Evolutionary conservation across 139 green algal genomes (phyloP).

Genomic region (Chlamydomonas incerta): DNA sequence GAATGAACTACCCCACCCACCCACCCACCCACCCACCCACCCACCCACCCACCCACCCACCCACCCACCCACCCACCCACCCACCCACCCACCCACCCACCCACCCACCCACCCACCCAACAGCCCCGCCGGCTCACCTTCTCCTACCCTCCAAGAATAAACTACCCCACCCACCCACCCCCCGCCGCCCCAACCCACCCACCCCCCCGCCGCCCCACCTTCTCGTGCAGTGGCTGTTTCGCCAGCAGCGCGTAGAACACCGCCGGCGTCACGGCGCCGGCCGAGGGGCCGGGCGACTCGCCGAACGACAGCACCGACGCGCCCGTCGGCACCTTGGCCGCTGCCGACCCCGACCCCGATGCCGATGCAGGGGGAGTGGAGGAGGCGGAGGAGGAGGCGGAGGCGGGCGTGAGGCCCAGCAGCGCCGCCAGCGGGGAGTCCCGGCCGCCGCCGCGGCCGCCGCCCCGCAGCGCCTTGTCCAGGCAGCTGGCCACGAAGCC

Average conservation of each 20-base stretch:
- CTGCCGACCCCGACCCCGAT: not conserved
- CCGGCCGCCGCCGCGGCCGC: not conserved
- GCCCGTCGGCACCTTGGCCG: not conserved
- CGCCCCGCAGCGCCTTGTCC: conserved; percentile 7
- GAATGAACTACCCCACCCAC: no score
- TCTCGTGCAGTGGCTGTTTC: conserved; percentile 16
- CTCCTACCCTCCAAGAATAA: not conserved
- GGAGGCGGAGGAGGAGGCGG: not conserved
- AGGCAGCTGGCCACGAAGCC: not conserved
- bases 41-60: no score
- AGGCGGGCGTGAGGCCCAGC: not conserved
- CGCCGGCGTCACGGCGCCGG: not conserved
- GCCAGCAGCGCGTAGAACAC: conserved; percentile 16
- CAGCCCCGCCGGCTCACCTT: no score
- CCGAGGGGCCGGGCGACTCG: no score
- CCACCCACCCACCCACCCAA: not conserved
- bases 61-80: no score
- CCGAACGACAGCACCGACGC: no score
- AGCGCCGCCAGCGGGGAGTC: conserved; percentile 5
- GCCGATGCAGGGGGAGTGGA: no score
- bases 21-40: no score
- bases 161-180: no score
- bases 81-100: no score
- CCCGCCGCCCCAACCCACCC: no score
- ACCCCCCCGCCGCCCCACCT: no score